A percentile compares a stretch with the other conserved stretches of the same genome.
Conservation (phyloP, 768 basidiomycete species). For the Nidularia pulvinata region DNA sequence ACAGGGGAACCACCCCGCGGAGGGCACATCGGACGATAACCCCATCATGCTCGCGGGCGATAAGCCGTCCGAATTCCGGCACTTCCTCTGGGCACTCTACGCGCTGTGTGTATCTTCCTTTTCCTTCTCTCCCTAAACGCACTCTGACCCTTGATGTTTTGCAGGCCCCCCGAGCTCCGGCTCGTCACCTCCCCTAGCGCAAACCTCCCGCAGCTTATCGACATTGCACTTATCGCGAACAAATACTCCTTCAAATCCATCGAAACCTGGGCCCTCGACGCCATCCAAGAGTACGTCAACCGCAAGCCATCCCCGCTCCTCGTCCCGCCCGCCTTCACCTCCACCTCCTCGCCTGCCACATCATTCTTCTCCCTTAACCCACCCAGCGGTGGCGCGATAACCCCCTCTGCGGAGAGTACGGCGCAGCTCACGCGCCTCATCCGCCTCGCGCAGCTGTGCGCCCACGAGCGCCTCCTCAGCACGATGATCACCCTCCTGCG, state of each 20-base stretch:
- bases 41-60: constrained; percentile 68
- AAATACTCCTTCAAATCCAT: constrained; percentile 77
- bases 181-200: constrained; percentile 43
- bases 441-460: constrained; percentile 67
- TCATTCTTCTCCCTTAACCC: background rate
- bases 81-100: constrained; percentile 79
- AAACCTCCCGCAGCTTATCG: constrained; percentile 53
- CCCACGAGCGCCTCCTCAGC: constrained; percentile 55
- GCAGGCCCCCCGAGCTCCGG: constrained; percentile 63
- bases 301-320: constrained; percentile 48
- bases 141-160: background rate
- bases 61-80: constrained; percentile 61
- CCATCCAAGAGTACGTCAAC: constrained; percentile 68
- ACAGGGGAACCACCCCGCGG: constrained; percentile 44
- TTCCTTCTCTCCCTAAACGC: too few species aligned
- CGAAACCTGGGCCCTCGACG: constrained; percentile 76
- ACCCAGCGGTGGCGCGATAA: background rate
- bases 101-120: constrained; percentile 50
- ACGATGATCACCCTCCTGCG: constrained; percentile 60
- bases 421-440: constrained; percentile 60
- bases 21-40: constrained; percentile 64
- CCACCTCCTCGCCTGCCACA: background rate
- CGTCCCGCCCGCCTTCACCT: constrained; percentile 1
- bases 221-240: constrained; percentile 66
- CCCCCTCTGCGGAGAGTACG: constrained; percentile 23